Percentiles rank a stretch among this genome's conserved stretches.
phyloP scores from a whole-genome alignment of 2,329 filamentous ascomycete species.

The Diaporthe sp. region DNA sequence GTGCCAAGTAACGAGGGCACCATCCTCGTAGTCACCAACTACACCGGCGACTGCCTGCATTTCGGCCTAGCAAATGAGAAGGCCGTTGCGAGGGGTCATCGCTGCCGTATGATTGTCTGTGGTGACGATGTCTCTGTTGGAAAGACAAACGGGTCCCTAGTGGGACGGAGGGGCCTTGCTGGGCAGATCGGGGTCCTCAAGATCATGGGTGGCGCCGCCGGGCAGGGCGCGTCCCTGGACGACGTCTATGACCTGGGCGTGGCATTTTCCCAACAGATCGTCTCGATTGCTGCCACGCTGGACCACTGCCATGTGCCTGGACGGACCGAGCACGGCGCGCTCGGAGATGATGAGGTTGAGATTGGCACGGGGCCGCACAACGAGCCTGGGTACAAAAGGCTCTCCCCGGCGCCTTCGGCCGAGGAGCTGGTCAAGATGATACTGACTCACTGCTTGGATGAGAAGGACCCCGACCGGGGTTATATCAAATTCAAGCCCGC shows the following conservation, averaged over 20 bases:
- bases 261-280: conserved; percentile 63
- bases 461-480: conserved; percentile 61
- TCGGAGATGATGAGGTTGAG: conserved; percentile 66
- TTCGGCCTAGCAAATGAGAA: conserved; percentile 72
- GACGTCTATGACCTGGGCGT: conserved; percentile 63
- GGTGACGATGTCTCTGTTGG: conserved; percentile 76
- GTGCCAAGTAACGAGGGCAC: conserved; percentile 67
- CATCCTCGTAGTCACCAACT: conserved; percentile 74
- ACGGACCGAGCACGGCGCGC: conserved; percentile 60
- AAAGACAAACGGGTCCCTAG: conserved; percentile 63
- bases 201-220: conserved; percentile 65
- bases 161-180: conserved; percentile 72
- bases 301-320: conserved; percentile 73
- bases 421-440: conserved; percentile 67
- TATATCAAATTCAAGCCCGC: conserved; percentile 61
- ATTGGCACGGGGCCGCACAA: conserved; percentile 78
- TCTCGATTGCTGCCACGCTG: conserved; percentile 69
- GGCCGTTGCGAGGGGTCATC: conserved; percentile 66
- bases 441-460: conserved; percentile 71
- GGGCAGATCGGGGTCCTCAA: conserved; percentile 73
- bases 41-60: conserved; percentile 74
- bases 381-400: conserved; percentile 71
- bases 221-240: conserved; percentile 60
- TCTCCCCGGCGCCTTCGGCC: conserved; percentile 64
- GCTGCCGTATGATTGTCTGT: conserved; percentile 69